These are phyloP conservation scores for Wickerhamiella hasegawae DNA, from an alignment of 805 yeast species.

Conservation along the genomic window DNA sequence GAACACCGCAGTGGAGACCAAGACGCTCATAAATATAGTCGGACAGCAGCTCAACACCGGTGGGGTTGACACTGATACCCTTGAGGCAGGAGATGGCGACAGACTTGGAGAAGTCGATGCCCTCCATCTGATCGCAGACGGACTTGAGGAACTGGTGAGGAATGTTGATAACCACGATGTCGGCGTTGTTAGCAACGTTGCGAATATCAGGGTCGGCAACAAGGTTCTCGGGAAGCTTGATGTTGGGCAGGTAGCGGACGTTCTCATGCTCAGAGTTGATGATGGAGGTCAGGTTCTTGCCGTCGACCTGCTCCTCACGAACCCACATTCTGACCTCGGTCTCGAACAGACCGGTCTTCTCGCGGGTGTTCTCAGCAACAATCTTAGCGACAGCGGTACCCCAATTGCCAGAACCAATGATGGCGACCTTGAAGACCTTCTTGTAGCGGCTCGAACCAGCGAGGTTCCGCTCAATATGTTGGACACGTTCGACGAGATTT, in stretches of 20 bases:
- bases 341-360: conserved; percentile 57
- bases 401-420: conserved; percentile 96
- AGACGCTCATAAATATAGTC: conserved; percentile 63
- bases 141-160: conserved; percentile 90
- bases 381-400: conserved; percentile 96
- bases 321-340: conserved; percentile 91
- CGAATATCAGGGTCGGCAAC: conserved; percentile 74
- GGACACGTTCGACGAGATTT: conserved; percentile 5
- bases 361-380: conserved; percentile 70
- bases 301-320: conserved; percentile 63
- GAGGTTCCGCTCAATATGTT: conserved; percentile 5
- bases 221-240: conserved; percentile 72
- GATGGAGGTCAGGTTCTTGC: conserved; percentile 70
- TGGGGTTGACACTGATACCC: conserved; percentile 77
- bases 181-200: conserved; percentile 64
- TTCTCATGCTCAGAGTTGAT: conserved; percentile 85
- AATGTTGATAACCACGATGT: conserved; percentile 79
- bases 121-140: conserved; percentile 61
- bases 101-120: conserved; percentile 49
- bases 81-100: conserved; percentile 92
- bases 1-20: conserved; percentile 86
- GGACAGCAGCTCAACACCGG: conserved; percentile 74
- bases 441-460: conserved; percentile 7
- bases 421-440: conserved; percentile 38
- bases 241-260: conserved; percentile 84